Conservation (phyloP, 1,284 basidiomycete genomes). For the Moesziomyces globuligerus region DNA sequence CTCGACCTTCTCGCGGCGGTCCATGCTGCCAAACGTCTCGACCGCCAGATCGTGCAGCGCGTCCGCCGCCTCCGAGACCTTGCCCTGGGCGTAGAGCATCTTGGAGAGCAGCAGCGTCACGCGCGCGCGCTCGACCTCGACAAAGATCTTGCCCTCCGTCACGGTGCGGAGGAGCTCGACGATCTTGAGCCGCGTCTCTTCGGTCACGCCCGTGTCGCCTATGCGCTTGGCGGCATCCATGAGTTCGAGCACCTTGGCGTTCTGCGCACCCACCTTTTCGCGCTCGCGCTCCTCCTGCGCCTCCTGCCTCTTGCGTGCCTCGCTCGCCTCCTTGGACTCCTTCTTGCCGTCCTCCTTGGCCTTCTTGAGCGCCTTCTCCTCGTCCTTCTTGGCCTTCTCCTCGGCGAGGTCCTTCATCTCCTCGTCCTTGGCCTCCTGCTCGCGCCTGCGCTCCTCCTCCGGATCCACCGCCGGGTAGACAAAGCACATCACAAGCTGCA, state of each 20-base stretch:
- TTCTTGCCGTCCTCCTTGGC: conserved; percentile 45
- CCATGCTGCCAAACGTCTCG: conserved; percentile 99
- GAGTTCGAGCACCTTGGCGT: conserved; percentile 53
- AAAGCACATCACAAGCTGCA: conserved; percentile 69
- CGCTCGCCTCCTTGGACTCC: conserved; percentile 36
- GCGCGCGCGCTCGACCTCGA: conserved; percentile 94
- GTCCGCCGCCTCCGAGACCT: conserved; percentile 62
- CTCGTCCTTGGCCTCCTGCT: conserved; percentile 41
- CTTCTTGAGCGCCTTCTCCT: conserved; percentile 30
- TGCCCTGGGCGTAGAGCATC: conserved; percentile 56
- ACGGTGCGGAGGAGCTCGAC: conserved; percentile 85
- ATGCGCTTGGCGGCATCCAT: conserved; percentile 54
- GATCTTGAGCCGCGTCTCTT: conserved; percentile 49
- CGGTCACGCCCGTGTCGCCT: conserved; percentile 52
- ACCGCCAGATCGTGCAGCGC: conserved; percentile 90
- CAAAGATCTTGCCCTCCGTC: conserved; percentile 98
- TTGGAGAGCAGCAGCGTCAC: conserved; percentile 70
- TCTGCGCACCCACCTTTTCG: conserved; percentile 59
- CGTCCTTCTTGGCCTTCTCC: conserved; percentile 41
- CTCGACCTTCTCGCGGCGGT: conserved; percentile 95
- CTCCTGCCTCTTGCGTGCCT: conserved; percentile 27
- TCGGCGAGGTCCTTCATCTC: conserved; percentile 42
- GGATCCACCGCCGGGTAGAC: conserved; percentile 57
- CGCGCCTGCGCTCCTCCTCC: conserved; percentile 71
- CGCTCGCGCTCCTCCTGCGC: conserved; percentile 47